A percentile compares a stretch with the other conserved stretches of the same genome.
phyloP scores from a whole-genome alignment of 2,329 filamentous ascomycete species.

The Ustilaginoidea virens region DNA sequence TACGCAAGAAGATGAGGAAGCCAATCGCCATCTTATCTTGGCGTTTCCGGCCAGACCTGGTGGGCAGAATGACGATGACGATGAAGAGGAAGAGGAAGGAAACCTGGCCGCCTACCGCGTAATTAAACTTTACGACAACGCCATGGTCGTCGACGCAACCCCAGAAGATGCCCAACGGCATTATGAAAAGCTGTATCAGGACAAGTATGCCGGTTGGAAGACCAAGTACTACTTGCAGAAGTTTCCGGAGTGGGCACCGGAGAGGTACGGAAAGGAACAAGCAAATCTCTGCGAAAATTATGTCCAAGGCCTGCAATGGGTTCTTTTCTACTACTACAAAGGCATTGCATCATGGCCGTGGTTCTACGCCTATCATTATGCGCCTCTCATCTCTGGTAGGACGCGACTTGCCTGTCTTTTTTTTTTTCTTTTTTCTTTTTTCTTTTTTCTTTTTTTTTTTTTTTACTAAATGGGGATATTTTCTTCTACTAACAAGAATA shows the following conservation, averaged over 20 bases:
- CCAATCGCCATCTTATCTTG: conserved; percentile 35
- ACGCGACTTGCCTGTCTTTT: background rate
- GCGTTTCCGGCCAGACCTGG: conserved; percentile 30
- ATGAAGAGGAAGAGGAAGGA: conserved; percentile 52
- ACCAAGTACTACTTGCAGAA: conserved; percentile 84
- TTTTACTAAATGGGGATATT: too few relatives aligned
- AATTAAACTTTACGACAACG: conserved; percentile 81
- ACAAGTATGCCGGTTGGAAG: conserved; percentile 88
- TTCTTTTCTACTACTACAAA: conserved; percentile 93
- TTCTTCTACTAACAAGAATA: conserved; percentile 17
- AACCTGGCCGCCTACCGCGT: conserved; percentile 73
- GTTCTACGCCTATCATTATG: conserved; percentile 95
- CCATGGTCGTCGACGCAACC: conserved; percentile 66
- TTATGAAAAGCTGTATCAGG: conserved; percentile 73
- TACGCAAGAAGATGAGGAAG: conserved; percentile 40
- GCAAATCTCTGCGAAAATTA: conserved; percentile 84
- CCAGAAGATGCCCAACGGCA: conserved; percentile 63
- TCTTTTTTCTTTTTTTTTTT: background rate
- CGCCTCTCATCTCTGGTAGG: conserved; percentile 80
- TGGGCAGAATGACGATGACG: conserved; percentile 38
- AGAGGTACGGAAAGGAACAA: conserved; percentile 62
- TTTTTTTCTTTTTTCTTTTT: conserved; percentile 7
- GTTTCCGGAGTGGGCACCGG: conserved; percentile 70
- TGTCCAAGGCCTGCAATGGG: conserved; percentile 94
- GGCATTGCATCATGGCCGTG: conserved; percentile 97